phyloP scores from a whole-genome alignment of 345 rosid species.

The Chamaenerion angustifolium region DNA sequence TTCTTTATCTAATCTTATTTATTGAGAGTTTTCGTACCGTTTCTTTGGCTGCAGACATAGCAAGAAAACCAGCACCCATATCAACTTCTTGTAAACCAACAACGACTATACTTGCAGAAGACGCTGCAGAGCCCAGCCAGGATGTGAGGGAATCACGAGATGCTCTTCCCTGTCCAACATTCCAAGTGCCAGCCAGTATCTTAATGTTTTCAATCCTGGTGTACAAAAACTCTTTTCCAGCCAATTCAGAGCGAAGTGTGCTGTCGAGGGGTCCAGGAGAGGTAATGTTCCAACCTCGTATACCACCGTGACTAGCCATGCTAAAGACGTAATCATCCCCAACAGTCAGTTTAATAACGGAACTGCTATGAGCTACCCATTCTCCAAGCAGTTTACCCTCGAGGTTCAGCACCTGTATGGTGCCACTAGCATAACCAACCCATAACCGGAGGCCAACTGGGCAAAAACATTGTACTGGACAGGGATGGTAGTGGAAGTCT shows the following conservation, averaged over 20 bases:
- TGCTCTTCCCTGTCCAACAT: conserved; percentile 95
- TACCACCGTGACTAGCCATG: conserved; percentile 85
- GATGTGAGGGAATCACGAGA: conserved; percentile 60
- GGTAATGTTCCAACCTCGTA: conserved; percentile 77
- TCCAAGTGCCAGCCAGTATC: conserved; percentile 80
- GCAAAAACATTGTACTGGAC: conserved; percentile 76
- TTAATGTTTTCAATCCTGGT: conserved; percentile 42
- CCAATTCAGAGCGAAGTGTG: conserved; percentile 41
- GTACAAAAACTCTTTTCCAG: conserved; percentile 42
- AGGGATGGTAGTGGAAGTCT: conserved; percentile 43
- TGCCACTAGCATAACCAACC: conserved; percentile 80
- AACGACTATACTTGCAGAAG: conserved; percentile 78
- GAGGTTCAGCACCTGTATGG: conserved; percentile 61
- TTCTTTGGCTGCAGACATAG: conserved; percentile 98
- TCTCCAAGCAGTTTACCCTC: conserved; percentile 62
- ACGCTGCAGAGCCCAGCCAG: conserved; percentile 68
- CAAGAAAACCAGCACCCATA: conserved; percentile 98
- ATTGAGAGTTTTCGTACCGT: conserved; percentile 28
- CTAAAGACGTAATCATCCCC: conserved; percentile 64
- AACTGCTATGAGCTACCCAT: conserved; percentile 71
- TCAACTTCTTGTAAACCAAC: conserved; percentile 98
- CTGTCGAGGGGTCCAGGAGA: conserved; percentile 83
- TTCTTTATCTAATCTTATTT: background rate
- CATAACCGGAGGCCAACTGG: conserved; percentile 56
- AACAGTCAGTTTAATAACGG: conserved; percentile 59